phyloP scores from a whole-genome alignment of 495 filamentous ascomycete species.

The Cudoniella acicularis region DNA sequence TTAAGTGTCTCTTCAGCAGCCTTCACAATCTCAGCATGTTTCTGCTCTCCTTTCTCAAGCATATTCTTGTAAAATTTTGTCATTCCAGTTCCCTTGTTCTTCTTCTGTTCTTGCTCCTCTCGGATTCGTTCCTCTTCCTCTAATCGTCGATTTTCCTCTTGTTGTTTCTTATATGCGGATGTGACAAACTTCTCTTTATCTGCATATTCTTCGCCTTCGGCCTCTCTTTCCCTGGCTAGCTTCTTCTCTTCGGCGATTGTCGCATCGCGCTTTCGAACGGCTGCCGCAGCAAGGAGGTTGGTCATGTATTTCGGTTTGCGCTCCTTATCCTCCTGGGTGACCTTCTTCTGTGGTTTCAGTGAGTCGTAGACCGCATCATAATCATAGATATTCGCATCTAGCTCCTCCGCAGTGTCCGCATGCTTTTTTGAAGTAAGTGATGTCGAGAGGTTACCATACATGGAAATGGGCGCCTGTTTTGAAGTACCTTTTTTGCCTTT shows the following conservation, averaged over 20 bases:
- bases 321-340: slow-evolving; percentile 34
- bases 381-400: slow-evolving; percentile 71
- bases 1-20: slow-evolving; percentile 62
- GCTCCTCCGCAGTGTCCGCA: slow-evolving; percentile 49
- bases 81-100: slow-evolving; percentile 72
- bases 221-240: slow-evolving; percentile 81
- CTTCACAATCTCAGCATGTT: slow-evolving; percentile 67
- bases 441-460: slow-evolving; percentile 54
- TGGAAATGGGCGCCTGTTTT: slow-evolving; percentile 29
- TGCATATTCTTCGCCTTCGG: slow-evolving; percentile 88
- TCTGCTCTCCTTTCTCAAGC: slow-evolving; percentile 70
- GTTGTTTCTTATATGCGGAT: slow-evolving; percentile 89
- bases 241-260: slow-evolving; percentile 83
- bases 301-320: slow-evolving; percentile 80
- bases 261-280: slow-evolving; percentile 83
- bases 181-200: slow-evolving; percentile 98
- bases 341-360: slow-evolving; percentile 40
- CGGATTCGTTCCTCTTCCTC: slow-evolving; percentile 75
- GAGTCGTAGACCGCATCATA: slow-evolving; percentile 73
- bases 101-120: slow-evolving; percentile 66
- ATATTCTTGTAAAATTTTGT: slow-evolving; percentile 81
- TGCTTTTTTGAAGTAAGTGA: slow-evolving; percentile 51
- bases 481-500: slow-evolving; percentile 24
- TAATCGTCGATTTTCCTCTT: slow-evolving; percentile 71
- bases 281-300: slow-evolving; percentile 72